These are phyloP conservation scores for Phytopythium cucurbitacearum DNA, from an alignment of 352 stramenopile genomes.

Conservation along the genomic window DNA sequence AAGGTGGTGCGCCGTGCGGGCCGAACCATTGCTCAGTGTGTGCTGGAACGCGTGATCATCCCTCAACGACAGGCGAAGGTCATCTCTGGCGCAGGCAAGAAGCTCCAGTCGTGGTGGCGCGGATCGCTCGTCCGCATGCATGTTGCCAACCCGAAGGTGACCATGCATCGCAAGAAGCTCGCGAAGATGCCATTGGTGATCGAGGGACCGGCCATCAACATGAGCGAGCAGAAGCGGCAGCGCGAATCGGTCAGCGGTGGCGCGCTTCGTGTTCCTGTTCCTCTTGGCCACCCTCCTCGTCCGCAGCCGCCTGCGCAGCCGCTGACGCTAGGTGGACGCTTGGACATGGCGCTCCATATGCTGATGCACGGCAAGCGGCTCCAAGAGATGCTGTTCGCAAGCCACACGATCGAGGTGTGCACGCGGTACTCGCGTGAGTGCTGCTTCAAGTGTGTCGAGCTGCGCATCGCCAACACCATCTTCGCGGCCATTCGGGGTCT, in stretches of 20 bases:
- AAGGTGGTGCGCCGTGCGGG: conserved; percentile 11
- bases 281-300: no score
- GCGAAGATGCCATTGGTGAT: conserved; percentile 45
- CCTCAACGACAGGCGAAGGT: conserved; percentile 22
- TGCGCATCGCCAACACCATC: conserved; percentile 87
- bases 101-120: conserved; percentile 71
- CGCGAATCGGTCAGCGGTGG: not conserved
- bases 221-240: not conserved
- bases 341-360: conserved; percentile 74
- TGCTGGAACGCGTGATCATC: conserved; percentile 19
- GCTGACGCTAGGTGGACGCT: conserved; percentile 47
- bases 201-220: conserved; percentile 2
- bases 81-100: conserved; percentile 16
- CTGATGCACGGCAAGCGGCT: conserved; percentile 81
- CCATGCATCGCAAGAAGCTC: conserved; percentile 50
- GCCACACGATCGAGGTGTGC: conserved; percentile 89
- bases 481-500: conserved; percentile 90
- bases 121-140: conserved; percentile 56
- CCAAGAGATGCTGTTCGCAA: conserved; percentile 90
- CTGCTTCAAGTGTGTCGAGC: conserved; percentile 85
- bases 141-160: conserved; percentile 31
- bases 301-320: conserved; percentile 15
- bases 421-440: conserved; percentile 90
- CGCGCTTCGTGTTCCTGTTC: conserved; percentile 1
- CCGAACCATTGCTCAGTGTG: conserved; percentile 19